Evolutionary conservation across 2,329 filamentous ascomycete genomes (phyloP).

Genomic region (Leptoxyphium fumago): DNA sequence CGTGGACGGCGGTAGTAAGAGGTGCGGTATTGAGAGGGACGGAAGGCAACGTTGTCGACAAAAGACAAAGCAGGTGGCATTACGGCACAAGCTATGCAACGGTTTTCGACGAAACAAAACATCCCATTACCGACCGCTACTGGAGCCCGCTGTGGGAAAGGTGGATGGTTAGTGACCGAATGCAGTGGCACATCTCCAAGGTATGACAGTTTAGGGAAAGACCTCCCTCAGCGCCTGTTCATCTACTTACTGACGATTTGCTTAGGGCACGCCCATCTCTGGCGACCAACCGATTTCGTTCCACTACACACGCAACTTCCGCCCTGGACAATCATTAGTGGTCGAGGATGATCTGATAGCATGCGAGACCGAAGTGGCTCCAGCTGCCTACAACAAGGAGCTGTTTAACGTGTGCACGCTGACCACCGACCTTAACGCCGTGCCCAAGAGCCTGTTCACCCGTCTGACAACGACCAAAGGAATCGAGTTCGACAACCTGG

Average conservation of each 20-base stretch:
- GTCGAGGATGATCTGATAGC: conserved; percentile 72
- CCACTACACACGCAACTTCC: conserved; percentile 76
- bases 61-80: conserved; percentile 57
- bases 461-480: conserved; percentile 63
- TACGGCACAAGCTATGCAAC: conserved; percentile 74
- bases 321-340: conserved; percentile 58
- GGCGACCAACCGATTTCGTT: conserved; percentile 63
- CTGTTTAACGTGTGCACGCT: conserved; percentile 59
- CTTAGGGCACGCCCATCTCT: conserved; percentile 54
- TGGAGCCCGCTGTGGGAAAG: conserved; percentile 69
- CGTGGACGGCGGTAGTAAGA: conserved; percentile 67
- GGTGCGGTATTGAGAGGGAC: conserved; percentile 62
- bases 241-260: not conserved
- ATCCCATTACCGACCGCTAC: conserved; percentile 58
- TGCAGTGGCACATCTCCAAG: conserved; percentile 78
- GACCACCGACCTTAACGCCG: conserved; percentile 64
- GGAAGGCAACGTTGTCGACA: conserved; percentile 67
- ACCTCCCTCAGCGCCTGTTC: too few relatives aligned
- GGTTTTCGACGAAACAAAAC: conserved; percentile 56
- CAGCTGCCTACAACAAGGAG: conserved; percentile 31
- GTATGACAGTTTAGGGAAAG: conserved; percentile 24
- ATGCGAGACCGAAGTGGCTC: conserved; percentile 54
- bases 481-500: conserved; percentile 67
- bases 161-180: conserved; percentile 70
- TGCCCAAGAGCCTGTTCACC: conserved; percentile 60